Evolutionary conservation across 2,329 filamentous ascomycete species (phyloP).

Genomic region (Colletotrichum liaoningense): DNA sequence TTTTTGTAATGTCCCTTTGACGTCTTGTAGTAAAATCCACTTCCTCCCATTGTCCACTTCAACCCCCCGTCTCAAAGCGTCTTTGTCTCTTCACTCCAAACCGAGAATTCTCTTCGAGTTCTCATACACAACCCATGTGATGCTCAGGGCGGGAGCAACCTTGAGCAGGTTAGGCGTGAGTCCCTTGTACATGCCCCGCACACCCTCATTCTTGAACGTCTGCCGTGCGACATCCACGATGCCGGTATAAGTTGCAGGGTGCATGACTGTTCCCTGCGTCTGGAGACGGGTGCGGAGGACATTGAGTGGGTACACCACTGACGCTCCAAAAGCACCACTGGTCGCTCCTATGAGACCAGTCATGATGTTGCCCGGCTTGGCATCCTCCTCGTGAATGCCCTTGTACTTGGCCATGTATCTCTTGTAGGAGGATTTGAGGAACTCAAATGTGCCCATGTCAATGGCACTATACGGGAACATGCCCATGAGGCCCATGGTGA

Average conservation of each 20-base stretch:
- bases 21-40: not conserved
- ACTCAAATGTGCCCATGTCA: constrained; percentile 95
- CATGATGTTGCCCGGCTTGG: constrained; percentile 81
- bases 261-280: constrained; percentile 92
- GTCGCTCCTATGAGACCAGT: constrained; percentile 92
- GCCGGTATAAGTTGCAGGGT: constrained; percentile 89
- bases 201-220: constrained; percentile 85
- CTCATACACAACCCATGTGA: constrained; percentile 94
- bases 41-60: no score
- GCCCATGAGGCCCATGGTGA: constrained; percentile 92
- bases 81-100: constrained; percentile 51
- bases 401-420: constrained; percentile 75
- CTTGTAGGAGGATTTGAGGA: constrained; percentile 82
- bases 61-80: no score
- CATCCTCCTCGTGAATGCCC: constrained; percentile 85
- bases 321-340: constrained; percentile 91
- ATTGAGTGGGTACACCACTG: constrained; percentile 95
- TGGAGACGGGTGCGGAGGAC: constrained; percentile 91
- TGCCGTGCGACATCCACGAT: constrained; percentile 89
- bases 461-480: constrained; percentile 99
- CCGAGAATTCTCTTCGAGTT: constrained; percentile 82
- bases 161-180: constrained; percentile 95
- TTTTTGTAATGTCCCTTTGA: not conserved
- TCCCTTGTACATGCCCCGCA: constrained; percentile 91
- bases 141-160: constrained; percentile 94